Percentiles rank a stretch among this genome's conserved stretches.
Conservation (phyloP, 768 basidiomycete species). For the Hygrophorus pudorinus region DNA sequence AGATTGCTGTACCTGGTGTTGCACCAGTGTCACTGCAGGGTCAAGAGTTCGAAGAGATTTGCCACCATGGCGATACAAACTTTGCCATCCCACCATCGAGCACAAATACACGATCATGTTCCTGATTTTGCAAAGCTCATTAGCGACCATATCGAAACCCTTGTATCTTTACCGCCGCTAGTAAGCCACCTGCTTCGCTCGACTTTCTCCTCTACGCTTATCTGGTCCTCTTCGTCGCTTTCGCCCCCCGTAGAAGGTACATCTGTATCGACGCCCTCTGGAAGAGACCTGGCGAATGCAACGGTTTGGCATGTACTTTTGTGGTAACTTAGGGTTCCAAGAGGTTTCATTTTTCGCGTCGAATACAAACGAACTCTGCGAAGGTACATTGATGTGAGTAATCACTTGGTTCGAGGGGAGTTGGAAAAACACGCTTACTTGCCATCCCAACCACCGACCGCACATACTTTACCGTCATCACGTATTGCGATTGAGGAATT, state of each 20-base stretch:
- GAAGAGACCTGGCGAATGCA: slow-evolving; percentile 45
- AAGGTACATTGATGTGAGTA: neutral
- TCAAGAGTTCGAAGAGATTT: too few species aligned
- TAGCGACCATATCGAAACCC: slow-evolving; percentile 65
- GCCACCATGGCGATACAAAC: too few species aligned
- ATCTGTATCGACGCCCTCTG: neutral
- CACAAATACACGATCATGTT: neutral
- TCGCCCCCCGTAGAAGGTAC: slow-evolving; percentile 25
- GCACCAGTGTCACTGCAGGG: too few species aligned
- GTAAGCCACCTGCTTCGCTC: slow-evolving; percentile 52
- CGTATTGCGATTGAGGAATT: slow-evolving; percentile 71
- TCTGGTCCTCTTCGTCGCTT: slow-evolving; percentile 44
- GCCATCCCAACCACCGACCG: slow-evolving; percentile 92
- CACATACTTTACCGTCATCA: slow-evolving; percentile 69
- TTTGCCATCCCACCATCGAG: too few species aligned
- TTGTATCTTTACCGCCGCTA: slow-evolving; percentile 54
- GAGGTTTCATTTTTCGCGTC: slow-evolving; percentile 65
- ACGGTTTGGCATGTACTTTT: slow-evolving; percentile 67
- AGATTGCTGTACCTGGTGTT: too few species aligned
- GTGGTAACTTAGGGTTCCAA: slow-evolving; percentile 82
- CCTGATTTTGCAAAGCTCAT: slow-evolving; percentile 36
- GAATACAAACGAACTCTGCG: slow-evolving; percentile 81
- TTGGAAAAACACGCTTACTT: slow-evolving; percentile 41
- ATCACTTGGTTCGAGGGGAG: neutral
- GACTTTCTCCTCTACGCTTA: slow-evolving; percentile 32